Percentiles rank a stretch among this genome's conserved stretches.
Conservation (phyloP, 148 eudicot genomes). For the Chenopodium berlandieri region DNA sequence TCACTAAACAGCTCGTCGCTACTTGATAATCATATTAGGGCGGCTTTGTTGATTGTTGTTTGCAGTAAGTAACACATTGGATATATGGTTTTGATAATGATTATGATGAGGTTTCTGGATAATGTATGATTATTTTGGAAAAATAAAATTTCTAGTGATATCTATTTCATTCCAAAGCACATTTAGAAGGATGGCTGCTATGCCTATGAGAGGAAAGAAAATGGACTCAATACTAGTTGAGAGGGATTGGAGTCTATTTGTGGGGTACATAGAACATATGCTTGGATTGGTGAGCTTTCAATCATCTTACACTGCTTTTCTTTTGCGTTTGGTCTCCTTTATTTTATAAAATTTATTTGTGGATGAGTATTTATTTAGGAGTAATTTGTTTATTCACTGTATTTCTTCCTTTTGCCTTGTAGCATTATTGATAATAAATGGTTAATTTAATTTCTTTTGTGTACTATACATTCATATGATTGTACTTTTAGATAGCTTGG, state of each 20-base stretch:
- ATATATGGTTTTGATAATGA: not conserved
- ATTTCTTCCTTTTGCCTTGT: not conserved
- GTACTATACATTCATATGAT: not conserved
- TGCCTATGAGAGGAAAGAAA: slow-evolving; percentile 11
- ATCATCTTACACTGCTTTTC: not conserved
- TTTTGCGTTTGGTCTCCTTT: not conserved
- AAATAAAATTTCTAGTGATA: not conserved
- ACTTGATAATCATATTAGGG: not conserved
- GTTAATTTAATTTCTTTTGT: not conserved
- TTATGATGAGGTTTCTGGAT: slow-evolving; percentile 15
- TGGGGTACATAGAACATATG: slow-evolving; percentile 23
- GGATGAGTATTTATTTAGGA: not conserved
- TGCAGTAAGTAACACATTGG: not conserved
- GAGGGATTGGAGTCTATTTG: slow-evolving; percentile 19
- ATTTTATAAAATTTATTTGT: too few relatives aligned
- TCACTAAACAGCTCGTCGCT: not conserved
- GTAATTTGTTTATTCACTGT: not conserved
- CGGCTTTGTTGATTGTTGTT: not conserved
- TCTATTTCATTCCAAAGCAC: slow-evolving; percentile 13
- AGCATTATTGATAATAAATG: not conserved
- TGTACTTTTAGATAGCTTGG: not conserved
- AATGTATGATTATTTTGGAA: not conserved
- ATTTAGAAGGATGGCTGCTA: slow-evolving; percentile 9
- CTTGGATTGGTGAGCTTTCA: slow-evolving; percentile 23
- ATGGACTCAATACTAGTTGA: slow-evolving; percentile 16